Conservation (phyloP, 441 rosid species). For the Cnidoscolus chayamansa region DNA sequence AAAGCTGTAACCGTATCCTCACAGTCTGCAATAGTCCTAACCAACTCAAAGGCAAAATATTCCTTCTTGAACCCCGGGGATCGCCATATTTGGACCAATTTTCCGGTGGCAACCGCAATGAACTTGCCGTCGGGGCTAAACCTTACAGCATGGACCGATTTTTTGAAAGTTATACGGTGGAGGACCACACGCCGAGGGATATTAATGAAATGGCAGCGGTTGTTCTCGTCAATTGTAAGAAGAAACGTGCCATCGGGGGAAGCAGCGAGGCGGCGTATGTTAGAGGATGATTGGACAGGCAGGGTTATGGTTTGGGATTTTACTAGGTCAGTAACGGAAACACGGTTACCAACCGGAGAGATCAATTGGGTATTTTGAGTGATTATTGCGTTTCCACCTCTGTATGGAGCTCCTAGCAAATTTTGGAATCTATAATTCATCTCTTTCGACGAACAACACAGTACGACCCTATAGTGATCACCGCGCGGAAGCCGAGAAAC, state of each 20-base stretch:
- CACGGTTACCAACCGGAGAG: conserved; percentile 71
- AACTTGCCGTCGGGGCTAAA: conserved; percentile 75
- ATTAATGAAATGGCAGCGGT: conserved; percentile 77
- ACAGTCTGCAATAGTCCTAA: conserved; percentile 77
- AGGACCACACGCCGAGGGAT: conserved; percentile 65
- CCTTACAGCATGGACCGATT: conserved; percentile 48
- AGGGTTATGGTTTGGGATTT: conserved; percentile 20
- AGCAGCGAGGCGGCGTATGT: conserved; percentile 68
- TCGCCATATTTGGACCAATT: conserved; percentile 73
- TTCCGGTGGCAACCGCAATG: conserved; percentile 62
- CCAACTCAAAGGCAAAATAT: conserved; percentile 64
- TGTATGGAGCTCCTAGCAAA: conserved; percentile 84
- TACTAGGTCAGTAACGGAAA: conserved; percentile 70
- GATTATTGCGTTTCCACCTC: conserved; percentile 78
- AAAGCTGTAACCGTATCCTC: conserved; percentile 60
- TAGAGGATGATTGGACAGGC: conserved; percentile 63
- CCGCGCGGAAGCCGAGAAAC: conserved; percentile 18
- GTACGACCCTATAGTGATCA: not conserved
- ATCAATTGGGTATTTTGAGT: conserved; percentile 61
- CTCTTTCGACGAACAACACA: not conserved
- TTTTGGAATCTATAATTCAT: conserved; percentile 51
- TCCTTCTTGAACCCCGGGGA: conserved; percentile 79
- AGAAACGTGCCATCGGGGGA: conserved; percentile 41
- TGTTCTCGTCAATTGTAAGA: conserved; percentile 69
- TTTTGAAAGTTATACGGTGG: conserved; percentile 67